Evolutionary conservation across 1,284 basidiomycete species (phyloP), one percentile per base, ranked within the genome.

Genomic region (Puccinia triticina): DNA sequence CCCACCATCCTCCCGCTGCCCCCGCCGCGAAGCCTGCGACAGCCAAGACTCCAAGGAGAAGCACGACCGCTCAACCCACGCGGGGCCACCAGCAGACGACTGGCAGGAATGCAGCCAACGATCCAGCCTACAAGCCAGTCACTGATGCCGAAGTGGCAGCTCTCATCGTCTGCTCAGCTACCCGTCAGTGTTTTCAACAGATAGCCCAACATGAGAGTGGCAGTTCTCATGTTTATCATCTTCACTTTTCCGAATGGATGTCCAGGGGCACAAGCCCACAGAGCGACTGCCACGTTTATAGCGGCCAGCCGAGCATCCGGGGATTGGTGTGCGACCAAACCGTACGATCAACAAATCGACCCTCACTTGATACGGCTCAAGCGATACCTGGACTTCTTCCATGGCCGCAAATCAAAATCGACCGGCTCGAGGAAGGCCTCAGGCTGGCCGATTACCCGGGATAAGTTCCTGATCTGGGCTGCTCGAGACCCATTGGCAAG

Each of bases 391-490:
- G 55, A 34, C 29, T 73, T 73, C 23, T 73, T 53, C 23, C 11
- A 73, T 1, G 71, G 71, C 34, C 53, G 48, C 26, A 72, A 29
- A 16, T 16, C 40, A 18, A 43, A 34, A 11, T 16, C 32, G n/a
- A n/a, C 32, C 59, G 64, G 40, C 7, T 32, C 34, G 37, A n/a
- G n/a, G 1, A 69, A 69, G 66, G 48, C n/a, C 29, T 73, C 71
- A 26, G 71, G 71, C 18, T 73, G 71, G 71, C 71, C 71, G 16
- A 73, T 73, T 32, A 73, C 71, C 53, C 2, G 5, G 48, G 29
- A 73, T 14, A 73, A 73, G 71, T 73, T 73, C 14, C 7, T 53
- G 16, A 29, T 73, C 26, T 73, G 71, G 71, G 53, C 71, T 7
- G 1, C 32, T 18, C 18, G 23, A 5, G 71, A 73, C 43, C 71